phyloP scores from a whole-genome alignment of 2,329 filamentous ascomycete genomes.

The Chlorencoelia australis region DNA sequence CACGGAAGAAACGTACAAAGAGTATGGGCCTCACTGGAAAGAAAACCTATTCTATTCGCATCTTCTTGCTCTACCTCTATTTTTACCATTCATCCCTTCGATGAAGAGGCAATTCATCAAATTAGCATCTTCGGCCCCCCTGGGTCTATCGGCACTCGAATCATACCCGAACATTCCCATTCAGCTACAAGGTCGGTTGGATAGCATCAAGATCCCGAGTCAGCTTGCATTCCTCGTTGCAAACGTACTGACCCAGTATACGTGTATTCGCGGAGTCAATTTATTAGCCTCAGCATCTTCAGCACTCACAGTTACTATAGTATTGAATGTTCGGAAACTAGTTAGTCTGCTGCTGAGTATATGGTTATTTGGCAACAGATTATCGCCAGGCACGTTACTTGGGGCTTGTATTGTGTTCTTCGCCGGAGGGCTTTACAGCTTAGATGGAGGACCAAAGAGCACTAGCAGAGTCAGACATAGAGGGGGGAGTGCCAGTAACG shows the following conservation, averaged over 20 bases:
- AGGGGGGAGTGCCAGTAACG: too few species aligned
- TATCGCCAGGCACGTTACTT: conserved; percentile 65
- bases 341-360: conserved; percentile 87
- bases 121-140: conserved; percentile 53
- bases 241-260: conserved; percentile 84
- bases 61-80: conserved; percentile 64
- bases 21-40: conserved; percentile 82
- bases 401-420: conserved; percentile 83
- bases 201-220: conserved; percentile 44
- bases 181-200: conserved; percentile 29
- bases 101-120: conserved; percentile 54
- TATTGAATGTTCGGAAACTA: conserved; percentile 89
- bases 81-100: conserved; percentile 59
- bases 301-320: conserved; percentile 90
- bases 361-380: conserved; percentile 81
- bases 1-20: conserved; percentile 79
- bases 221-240: conserved; percentile 61
- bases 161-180: conserved; percentile 27
- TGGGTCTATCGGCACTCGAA: conserved; percentile 33
- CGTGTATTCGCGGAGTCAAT: conserved; percentile 93
- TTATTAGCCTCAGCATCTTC: conserved; percentile 81
- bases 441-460: conserved; percentile 41
- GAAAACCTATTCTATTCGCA: conserved; percentile 95
- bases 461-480: too few species aligned
- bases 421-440: conserved; percentile 81